Percentiles rank a stretch among this genome's conserved stretches.
Conservation (phyloP, 2,329 filamentous ascomycete species). For the Basipetospora chlamydospora region DNA sequence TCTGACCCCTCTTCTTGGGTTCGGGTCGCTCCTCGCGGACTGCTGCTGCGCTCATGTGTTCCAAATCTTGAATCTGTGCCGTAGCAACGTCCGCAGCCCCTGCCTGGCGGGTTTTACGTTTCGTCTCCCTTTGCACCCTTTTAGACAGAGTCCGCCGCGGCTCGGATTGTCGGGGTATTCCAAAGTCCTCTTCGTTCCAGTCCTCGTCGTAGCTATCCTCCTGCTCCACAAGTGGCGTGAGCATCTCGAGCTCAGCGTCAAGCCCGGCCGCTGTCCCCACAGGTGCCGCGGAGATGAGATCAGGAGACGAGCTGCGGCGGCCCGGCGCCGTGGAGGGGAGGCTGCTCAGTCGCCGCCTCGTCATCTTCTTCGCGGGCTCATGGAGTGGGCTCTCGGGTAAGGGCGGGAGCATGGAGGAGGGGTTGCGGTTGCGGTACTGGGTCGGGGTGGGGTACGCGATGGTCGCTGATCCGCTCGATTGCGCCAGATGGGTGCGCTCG, state of each 20-base stretch:
- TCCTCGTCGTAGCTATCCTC: conserved; percentile 6
- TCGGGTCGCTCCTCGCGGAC: neutral
- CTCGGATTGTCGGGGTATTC: neutral
- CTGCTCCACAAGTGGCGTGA: neutral
- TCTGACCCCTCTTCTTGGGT: conserved; percentile 4
- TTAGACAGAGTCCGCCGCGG: neutral
- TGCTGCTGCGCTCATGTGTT: too few relatives aligned
- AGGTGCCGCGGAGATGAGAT: conserved; percentile 9
- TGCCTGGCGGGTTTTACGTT: too few relatives aligned
- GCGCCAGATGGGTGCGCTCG: conserved; percentile 12
- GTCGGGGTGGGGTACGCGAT: conserved; percentile 22
- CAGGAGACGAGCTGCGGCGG: conserved; percentile 9
- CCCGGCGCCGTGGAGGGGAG: neutral
- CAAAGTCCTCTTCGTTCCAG: conserved; percentile 3
- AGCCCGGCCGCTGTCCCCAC: neutral
- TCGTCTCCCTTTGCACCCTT: too few relatives aligned
- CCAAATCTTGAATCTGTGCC: too few relatives aligned
- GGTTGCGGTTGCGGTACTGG: neutral
- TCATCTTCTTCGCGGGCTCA: neutral
- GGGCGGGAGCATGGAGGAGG: neutral
- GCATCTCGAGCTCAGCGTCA: neutral
- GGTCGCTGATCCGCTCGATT: conserved; percentile 17
- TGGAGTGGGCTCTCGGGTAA: neutral
- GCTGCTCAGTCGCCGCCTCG: neutral
- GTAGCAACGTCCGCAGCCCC: too few relatives aligned